These are phyloP conservation scores for Podaxis sp. DNA, from an alignment of 768 basidiomycete genomes.

Conservation along the genomic window DNA sequence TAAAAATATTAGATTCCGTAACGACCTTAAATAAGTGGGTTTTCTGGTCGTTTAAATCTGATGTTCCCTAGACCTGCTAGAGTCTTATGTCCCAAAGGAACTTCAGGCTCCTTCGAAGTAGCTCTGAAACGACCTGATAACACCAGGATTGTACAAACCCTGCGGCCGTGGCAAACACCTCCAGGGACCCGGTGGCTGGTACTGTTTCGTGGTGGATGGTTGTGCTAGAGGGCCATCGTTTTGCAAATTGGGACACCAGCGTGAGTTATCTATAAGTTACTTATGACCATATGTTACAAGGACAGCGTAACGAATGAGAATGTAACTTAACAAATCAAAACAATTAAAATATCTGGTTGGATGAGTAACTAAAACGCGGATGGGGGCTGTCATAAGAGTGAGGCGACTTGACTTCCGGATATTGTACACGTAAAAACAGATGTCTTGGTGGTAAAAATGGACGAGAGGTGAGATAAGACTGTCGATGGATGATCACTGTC, in stretches of 20 bases:
- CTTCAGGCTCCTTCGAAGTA: no score
- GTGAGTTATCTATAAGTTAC: conserved; percentile 30
- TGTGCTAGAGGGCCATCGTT: conserved; percentile 56
- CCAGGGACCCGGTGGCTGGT: no score
- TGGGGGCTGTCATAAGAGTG: not conserved
- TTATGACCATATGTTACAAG: not conserved
- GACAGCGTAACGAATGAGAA: not conserved
- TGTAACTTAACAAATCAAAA: not conserved
- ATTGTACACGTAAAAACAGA: not conserved
- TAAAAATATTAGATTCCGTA: no score
- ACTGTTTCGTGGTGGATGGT: conserved; percentile 22
- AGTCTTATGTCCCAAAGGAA: no score
- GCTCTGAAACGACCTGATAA: no score
- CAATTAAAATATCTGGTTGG: not conserved
- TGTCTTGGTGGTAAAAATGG: not conserved
- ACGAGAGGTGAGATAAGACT: not conserved
- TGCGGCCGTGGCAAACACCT: no score
- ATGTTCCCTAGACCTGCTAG: no score
- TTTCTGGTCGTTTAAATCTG: no score
- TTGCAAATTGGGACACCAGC: conserved; percentile 40
- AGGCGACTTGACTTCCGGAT: not conserved
- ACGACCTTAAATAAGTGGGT: no score
- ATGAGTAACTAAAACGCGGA: not conserved
- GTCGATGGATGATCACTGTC: conserved; percentile 18
- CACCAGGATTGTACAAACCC: no score